Percentiles rank a stretch among this genome's conserved stretches.
phyloP scores from a whole-genome alignment of 2,329 filamentous ascomycete species.

The Aquanectria penicillioides region DNA sequence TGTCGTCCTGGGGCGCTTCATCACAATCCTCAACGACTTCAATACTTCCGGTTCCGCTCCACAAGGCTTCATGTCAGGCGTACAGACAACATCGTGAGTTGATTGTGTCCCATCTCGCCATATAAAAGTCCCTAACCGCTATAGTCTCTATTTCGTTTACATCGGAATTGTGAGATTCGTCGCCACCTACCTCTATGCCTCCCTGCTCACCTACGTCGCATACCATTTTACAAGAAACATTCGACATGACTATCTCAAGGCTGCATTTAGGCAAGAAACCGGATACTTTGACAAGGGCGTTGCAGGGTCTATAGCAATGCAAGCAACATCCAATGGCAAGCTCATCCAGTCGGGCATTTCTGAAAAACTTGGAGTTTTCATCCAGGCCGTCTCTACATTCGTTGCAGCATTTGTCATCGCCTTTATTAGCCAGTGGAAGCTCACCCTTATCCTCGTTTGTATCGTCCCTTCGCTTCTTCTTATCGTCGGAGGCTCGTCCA shows the following conservation, averaged over 20 bases:
- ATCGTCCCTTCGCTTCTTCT: constrained; percentile 26
- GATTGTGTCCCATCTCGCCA: too few relatives aligned
- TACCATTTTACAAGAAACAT: too few relatives aligned
- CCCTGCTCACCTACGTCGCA: constrained; percentile 57
- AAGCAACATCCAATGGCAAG: constrained; percentile 51
- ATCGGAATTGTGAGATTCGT: constrained; percentile 63
- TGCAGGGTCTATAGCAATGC: constrained; percentile 50
- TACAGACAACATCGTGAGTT: constrained; percentile 13
- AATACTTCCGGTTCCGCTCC: constrained; percentile 16
- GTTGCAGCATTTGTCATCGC: constrained; percentile 49
- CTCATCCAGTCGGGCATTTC: constrained; percentile 50
- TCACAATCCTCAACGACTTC: constrained; percentile 36
- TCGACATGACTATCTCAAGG: constrained; percentile 58
- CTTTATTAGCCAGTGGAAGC: constrained; percentile 51
- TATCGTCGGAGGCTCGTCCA: constrained; percentile 36
- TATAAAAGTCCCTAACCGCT: too few relatives aligned
- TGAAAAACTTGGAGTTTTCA: constrained; percentile 48
- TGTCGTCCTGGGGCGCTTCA: constrained; percentile 41
- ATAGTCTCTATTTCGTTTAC: constrained; percentile 68
- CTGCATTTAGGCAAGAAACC: constrained; percentile 59
- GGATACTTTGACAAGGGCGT: constrained; percentile 54
- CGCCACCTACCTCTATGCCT: constrained; percentile 56
- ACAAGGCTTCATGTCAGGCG: constrained; percentile 32
- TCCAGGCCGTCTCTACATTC: constrained; percentile 49
- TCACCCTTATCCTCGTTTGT: constrained; percentile 48